Base-by-base conservation (phyloP, 257 asterid genomes). In the Petunia axillaris region DNA sequence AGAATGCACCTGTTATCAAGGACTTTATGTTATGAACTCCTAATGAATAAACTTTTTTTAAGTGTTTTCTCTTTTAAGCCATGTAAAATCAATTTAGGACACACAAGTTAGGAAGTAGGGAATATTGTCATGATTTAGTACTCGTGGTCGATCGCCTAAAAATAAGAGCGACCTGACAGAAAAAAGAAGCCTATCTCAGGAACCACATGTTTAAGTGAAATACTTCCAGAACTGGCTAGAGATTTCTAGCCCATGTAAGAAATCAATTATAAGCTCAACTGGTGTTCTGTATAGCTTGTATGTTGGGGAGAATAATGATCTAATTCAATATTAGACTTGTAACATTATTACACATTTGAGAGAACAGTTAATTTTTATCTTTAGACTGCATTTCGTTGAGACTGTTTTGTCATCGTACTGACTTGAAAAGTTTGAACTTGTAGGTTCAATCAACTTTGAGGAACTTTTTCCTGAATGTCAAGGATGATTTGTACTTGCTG, bases 381-480 rank as follows among this genome's bases (percentile, higher is more conserved):
- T 55, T 66, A 48, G 55, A 44, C 44, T 68, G 57, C 57, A 68
- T 68, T 44, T 68, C 16, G 58, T 9, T 70, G 59, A 70, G 10
- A 9, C 55, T 6, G 76, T 70, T 70, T 52, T 68, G 15, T 70
- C 59, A 10, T 46, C n/a, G 25, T 8, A 15, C 76, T 46, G 40
- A 70, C 76, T 70, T 70, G 58, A 70, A 70, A 46, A 40, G n/a
- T 78, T 62, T 77, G 52, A 63, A 46, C 63, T 79, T 85, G 85
- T 93, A 94, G 98, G 97, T 95, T 52, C 87, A 90, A 84, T 82
- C 93, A 68, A 91, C 93, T 77, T 75, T 93, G 65, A 86, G 85
- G 16, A 93, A 82, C 73, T 92, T 93, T 67, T 95, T 92, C 89
- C 68, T 79, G 83, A 84, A 89, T 71, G 82, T 78, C 15, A 81